Percentiles rank a stretch among this genome's conserved stretches.
Conservation (phyloP, 2,329 filamentous ascomycete genomes). For the Talaromyces sp. region DNA sequence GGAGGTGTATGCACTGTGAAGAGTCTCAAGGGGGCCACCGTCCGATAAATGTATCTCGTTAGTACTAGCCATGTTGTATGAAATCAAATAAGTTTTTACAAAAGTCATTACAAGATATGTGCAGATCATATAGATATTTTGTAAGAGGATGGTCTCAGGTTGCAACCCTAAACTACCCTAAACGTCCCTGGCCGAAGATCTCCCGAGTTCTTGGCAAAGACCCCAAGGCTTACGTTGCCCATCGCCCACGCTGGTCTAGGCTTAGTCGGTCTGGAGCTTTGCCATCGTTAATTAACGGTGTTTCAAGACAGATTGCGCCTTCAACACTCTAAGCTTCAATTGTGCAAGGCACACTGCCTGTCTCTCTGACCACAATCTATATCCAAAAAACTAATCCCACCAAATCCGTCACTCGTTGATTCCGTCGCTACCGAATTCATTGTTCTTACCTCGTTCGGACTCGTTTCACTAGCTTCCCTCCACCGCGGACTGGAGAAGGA, state of each 20-base stretch:
- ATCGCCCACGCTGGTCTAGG: background rate
- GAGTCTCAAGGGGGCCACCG: slow-evolving; percentile 73
- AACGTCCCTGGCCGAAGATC: background rate
- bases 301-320: slow-evolving; percentile 8
- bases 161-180: background rate
- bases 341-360: background rate
- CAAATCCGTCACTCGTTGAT: background rate
- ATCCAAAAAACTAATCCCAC: background rate
- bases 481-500: background rate
- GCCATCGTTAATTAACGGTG: background rate
- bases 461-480: background rate
- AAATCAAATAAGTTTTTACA: background rate
- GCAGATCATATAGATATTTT: slow-evolving; percentile 2
- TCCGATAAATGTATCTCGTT: slow-evolving; percentile 60
- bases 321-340: background rate
- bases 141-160: background rate
- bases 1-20: slow-evolving; percentile 82
- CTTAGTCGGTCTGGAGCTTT: background rate
- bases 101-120: background rate
- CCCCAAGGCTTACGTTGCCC: background rate
- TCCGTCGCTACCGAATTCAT: slow-evolving; percentile 4
- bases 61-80: background rate
- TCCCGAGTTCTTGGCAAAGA: background rate
- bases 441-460: background rate
- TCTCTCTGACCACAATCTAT: too few relatives aligned